Evolutionary conservation across 2,329 filamentous ascomycete genomes (phyloP).

Genomic region (Calonectria pseudoturangicola): DNA sequence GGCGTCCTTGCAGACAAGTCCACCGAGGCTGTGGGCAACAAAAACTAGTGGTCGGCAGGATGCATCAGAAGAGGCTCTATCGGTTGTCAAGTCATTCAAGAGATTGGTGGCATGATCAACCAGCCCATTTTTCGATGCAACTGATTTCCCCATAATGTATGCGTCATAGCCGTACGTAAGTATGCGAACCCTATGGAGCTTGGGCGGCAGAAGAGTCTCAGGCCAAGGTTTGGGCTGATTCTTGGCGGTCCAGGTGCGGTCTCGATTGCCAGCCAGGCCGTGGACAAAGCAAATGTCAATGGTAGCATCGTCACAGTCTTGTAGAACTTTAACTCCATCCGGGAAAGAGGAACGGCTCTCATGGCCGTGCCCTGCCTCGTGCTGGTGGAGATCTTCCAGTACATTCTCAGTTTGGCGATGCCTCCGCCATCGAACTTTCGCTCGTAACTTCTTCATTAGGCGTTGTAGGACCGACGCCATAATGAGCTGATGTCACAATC

Average conservation of each 20-base stretch:
- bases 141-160: constrained; percentile 47
- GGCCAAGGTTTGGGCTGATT: constrained; percentile 58
- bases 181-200: constrained; percentile 58
- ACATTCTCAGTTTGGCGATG: no score
- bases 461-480: no score
- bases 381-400: not conserved
- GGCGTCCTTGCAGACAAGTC: constrained; percentile 62
- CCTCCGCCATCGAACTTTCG: no score
- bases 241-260: constrained; percentile 61
- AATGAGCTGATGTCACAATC: no score
- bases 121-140: constrained; percentile 52
- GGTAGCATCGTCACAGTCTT: constrained; percentile 34
- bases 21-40: constrained; percentile 62
- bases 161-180: constrained; percentile 64
- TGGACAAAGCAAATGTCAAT: constrained; percentile 62
- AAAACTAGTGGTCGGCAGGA: constrained; percentile 57
- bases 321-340: constrained; percentile 38
- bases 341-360: constrained; percentile 32
- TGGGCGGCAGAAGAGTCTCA: constrained; percentile 55
- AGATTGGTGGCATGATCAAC: constrained; percentile 57
- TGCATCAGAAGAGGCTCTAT: constrained; percentile 47
- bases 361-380: not conserved
- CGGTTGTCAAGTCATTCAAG: constrained; percentile 52
- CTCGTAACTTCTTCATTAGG: no score
- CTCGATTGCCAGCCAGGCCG: constrained; percentile 62